Conservation (phyloP, 140 eudicot species). For the Cichorium intybus region DNA sequence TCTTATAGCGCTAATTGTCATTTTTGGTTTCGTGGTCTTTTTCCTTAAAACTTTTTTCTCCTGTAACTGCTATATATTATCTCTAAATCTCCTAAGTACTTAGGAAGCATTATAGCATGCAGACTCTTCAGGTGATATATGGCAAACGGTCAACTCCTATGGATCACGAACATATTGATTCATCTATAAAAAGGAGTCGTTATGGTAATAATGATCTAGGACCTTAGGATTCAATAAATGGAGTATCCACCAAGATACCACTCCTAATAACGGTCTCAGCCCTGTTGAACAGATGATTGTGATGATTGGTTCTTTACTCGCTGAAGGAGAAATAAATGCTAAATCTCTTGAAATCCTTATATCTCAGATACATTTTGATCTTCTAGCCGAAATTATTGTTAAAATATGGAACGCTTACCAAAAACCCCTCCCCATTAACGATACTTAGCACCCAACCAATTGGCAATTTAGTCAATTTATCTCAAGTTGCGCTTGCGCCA, state of each 20-base stretch:
- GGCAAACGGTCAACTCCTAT: conserved; percentile 40
- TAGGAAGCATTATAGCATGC: conserved; percentile 46
- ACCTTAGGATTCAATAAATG: conserved; percentile 54
- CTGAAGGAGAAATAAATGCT: conserved; percentile 93
- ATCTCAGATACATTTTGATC: conserved; percentile 81
- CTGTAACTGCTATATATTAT: too few relatives aligned
- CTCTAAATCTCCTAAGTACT: too few relatives aligned
- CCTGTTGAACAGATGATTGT: conserved; percentile 94
- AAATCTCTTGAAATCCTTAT: conserved; percentile 81
- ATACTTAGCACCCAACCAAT: conserved; percentile 27
- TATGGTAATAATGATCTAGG: conserved; percentile 35
- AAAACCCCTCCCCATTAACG: conserved; percentile 45
- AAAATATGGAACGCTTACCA: conserved; percentile 93
- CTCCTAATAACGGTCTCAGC: conserved; percentile 38
- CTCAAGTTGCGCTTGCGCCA: conserved; percentile 38
- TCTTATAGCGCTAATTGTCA: too few relatives aligned
- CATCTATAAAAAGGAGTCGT: conserved; percentile 62
- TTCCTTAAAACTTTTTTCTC: too few relatives aligned
- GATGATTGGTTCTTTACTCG: conserved; percentile 83
- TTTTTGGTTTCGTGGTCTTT: too few relatives aligned
- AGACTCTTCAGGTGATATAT: conserved; percentile 36
- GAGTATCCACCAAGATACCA: conserved; percentile 47
- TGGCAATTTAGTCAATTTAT: conserved; percentile 32
- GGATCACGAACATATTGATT: conserved; percentile 45
- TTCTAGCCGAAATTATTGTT: conserved; percentile 91